Base-by-base conservation (phyloP, 2,329 filamentous ascomycete species). In the Aspergillus oerlinghausenensis region DNA sequence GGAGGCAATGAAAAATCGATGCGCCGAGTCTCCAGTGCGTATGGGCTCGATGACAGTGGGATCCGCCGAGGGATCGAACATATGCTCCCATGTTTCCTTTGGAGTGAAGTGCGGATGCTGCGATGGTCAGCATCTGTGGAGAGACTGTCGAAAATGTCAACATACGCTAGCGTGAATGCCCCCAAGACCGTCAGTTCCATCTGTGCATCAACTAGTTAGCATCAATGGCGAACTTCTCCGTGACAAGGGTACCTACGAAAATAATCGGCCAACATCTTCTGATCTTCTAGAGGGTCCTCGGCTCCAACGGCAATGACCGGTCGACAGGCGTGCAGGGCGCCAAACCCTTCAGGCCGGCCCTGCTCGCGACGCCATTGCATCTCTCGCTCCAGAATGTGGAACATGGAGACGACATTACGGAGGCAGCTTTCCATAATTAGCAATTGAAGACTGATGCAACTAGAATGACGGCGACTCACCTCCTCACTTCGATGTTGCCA, bases 311-410 rank as follows among this genome's bases (percentile, higher is more conserved):
- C 91, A 32, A 99, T 85, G 43, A 95, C 80, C 7, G 92, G 93
- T 75, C 90, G 95, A 72, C 79, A 85, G 14, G 83, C 80, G 63
- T 82, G 84, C 73, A 97, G 77, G 7, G 85, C 81, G 52, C 86
- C 87, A 65, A 92, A 97, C 0, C 90, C 89, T 55, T 87, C 80
- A 0, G 83, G 75, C 55, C 80, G 82, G 19, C 88, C 88, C 45
- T 85, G 82, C 11, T 84, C 77, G 69, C 84, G 85, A 61, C 94
- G 84, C 92, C 92, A 97, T 63, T 84, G 82, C 64, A 91, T 81
- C 76, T 99, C 94, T 70, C 91, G 90, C 63, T 96, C 91, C 53
- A 99, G 83, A 57, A 96, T 88, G 67, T 97, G 88, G 77, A 99
- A 97, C 59, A 97, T 80, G 25, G 91, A 89, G 42, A 97, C 87